Percentiles rank a stretch among this genome's conserved stretches.
These are phyloP conservation scores for Leishmania gerbilli DNA, from an alignment of 208 protist genomes.

Conservation along the genomic window DNA sequence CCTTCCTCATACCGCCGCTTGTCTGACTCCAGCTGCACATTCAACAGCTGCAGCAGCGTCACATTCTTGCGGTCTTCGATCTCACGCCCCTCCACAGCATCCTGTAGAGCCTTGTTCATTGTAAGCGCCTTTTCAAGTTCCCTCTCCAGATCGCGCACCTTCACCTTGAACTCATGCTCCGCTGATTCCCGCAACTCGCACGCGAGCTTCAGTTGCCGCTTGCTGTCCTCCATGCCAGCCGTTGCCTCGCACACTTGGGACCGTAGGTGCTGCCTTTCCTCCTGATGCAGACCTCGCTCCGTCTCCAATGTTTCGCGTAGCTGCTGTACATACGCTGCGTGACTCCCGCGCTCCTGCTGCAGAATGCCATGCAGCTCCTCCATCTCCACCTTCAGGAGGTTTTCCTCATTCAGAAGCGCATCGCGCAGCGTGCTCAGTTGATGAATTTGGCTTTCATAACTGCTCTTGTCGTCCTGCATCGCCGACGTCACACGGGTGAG, in stretches of 20 bases:
- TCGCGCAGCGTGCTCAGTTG: constrained; percentile 56
- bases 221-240: constrained; percentile 45
- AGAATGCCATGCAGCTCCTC: constrained; percentile 46
- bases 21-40: constrained; percentile 77
- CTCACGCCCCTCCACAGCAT: constrained; percentile 71
- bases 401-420: constrained; percentile 69
- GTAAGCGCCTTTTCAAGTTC: constrained; percentile 77
- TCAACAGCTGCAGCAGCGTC: constrained; percentile 84
- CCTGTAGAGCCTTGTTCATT: constrained; percentile 73
- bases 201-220: constrained; percentile 36
- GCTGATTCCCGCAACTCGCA: constrained; percentile 53
- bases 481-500: constrained; percentile 43
- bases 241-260: constrained; percentile 36
- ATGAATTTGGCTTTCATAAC: constrained; percentile 59
- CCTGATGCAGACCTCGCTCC: constrained; percentile 31
- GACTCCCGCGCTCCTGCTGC: constrained; percentile 33
- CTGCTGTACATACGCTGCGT: constrained; percentile 43
- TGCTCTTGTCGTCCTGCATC: constrained; percentile 36
- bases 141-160: constrained; percentile 52
- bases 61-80: constrained; percentile 84
- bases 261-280: constrained; percentile 44
- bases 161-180: constrained; percentile 42
- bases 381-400: constrained; percentile 46
- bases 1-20: constrained; percentile 67
- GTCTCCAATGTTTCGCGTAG: constrained; percentile 42